Base-by-base conservation (phyloP, 352 stramenopile species). In the Phytopythium aichiense region DNA sequence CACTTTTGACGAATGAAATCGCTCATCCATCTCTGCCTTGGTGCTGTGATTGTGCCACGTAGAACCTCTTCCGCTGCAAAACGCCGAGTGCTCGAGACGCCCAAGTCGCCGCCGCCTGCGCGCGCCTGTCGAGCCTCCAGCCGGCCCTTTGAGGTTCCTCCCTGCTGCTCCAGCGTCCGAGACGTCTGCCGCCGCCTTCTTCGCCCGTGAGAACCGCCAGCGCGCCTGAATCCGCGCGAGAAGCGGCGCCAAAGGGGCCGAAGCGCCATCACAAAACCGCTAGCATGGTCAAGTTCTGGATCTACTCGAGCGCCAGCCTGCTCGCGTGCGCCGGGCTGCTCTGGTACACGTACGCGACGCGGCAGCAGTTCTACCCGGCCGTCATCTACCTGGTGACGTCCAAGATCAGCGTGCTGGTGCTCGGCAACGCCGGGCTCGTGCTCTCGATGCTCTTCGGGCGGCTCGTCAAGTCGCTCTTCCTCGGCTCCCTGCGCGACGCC, bases 331-430 rank as follows among this genome's bases (percentile, higher is more conserved):
- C 88, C 9, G 76, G 76, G 4, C 76, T 98, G 45, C 63, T 99
- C 18, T 89, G 73, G 63, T 98, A 99, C 73, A 97, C 96, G 45
- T 93, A 98, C 61, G 74, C 90, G 61, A 98, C 95, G 54, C 79
- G 94, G 16, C 95, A 99, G 79, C 85, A 95, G 70, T 99, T 99
- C 84, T 99, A 99, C 69, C 84, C 98, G 45, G 95, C 95, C 6
- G 73, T 99, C 22, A 92, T 99, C 35, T 99, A 98, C 67, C 79
- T 99, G 16, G 88, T 96, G 46, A 98, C 94, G 5, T 98, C 92
- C 68, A 99, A 99, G 73, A 78, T 98, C 53, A 97, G 95, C 57
- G 94, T 99, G 37, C 69, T 98, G 60, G 74, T 99, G 25, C 80
- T 99, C 30, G 93, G 94, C 48, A 99, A 99, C 81, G 86, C 96